These are phyloP conservation scores for Endoconidiophora laricicola DNA, from an alignment of 2,329 filamentous ascomycete species.

Conservation along the genomic window DNA sequence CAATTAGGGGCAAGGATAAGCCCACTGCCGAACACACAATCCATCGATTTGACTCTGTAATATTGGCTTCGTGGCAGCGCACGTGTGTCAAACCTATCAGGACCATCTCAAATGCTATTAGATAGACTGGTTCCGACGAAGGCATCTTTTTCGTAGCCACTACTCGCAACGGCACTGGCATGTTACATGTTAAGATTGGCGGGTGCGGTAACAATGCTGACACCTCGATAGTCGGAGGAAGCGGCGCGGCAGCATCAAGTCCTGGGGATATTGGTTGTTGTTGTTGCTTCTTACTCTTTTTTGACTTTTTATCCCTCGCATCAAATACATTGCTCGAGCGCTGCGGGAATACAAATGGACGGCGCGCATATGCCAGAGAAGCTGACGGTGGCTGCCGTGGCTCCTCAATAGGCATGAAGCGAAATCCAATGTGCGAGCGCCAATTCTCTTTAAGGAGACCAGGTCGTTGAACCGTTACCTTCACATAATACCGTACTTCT, in stretches of 20 bases:
- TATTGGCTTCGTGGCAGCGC: conserved; percentile 55
- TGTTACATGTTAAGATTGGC: conserved; percentile 75
- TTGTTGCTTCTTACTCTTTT: conserved; percentile 9
- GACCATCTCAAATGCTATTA: conserved; percentile 67
- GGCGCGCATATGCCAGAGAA: conserved; percentile 71
- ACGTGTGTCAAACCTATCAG: conserved; percentile 67
- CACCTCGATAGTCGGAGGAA: conserved; percentile 55
- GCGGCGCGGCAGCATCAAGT: conserved; percentile 12
- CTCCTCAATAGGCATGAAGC: conserved; percentile 84
- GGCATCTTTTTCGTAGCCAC: conserved; percentile 61
- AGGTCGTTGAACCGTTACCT: conserved; percentile 83
- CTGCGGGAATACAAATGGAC: conserved; percentile 43
- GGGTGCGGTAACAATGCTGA: conserved; percentile 72
- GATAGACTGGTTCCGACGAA: conserved; percentile 51
- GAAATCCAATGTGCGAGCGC: conserved; percentile 51
- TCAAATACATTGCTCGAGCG: conserved; percentile 16
- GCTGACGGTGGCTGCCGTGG: conserved; percentile 50
- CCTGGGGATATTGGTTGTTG: background rate
- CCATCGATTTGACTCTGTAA: conserved; percentile 58
- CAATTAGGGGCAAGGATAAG: conserved; percentile 54
- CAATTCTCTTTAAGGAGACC: conserved; percentile 84
- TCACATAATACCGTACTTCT: conserved; percentile 86
- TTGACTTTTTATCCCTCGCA: background rate
- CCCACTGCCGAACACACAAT: conserved; percentile 56
- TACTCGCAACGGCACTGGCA: conserved; percentile 65